A percentile compares a stretch with the other conserved stretches of the same genome.
Evolutionary conservation across 257 asterid species (phyloP).

Genomic region (Mentha longifolia): DNA sequence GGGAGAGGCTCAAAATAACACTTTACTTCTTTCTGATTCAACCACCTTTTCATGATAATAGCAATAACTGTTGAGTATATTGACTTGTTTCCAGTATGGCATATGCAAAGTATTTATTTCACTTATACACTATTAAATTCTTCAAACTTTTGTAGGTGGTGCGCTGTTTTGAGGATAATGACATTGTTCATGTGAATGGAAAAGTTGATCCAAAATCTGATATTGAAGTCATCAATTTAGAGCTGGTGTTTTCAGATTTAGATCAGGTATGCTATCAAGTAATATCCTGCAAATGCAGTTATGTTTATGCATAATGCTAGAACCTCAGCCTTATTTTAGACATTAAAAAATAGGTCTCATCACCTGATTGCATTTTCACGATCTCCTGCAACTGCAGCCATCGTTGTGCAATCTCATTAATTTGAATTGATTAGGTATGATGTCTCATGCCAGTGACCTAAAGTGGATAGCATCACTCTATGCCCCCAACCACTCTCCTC

Average conservation of each 20-base stretch:
- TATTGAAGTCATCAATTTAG: constrained; percentile 87
- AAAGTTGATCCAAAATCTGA: constrained; percentile 94
- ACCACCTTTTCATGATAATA: constrained; percentile 21
- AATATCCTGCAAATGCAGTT: constrained; percentile 22
- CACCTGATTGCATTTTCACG: neutral
- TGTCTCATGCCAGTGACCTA: constrained; percentile 1
- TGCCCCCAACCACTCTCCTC: neutral
- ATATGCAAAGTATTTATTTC: constrained; percentile 1
- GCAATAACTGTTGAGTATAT: constrained; percentile 8
- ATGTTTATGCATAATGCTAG: constrained; percentile 13
- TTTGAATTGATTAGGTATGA: neutral
- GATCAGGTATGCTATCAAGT: constrained; percentile 75
- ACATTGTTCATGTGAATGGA: constrained; percentile 92
- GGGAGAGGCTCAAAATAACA: neutral
- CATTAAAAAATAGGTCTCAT: neutral
- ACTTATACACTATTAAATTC: constrained; percentile 15
- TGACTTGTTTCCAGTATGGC: constrained; percentile 10
- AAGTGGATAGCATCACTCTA: neutral
- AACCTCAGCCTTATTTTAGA: neutral
- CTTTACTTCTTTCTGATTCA: constrained; percentile 18
- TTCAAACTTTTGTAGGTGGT: constrained; percentile 65
- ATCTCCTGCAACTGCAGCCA: constrained; percentile 23
- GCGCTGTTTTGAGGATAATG: constrained; percentile 97
- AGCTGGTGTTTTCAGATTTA: constrained; percentile 90
- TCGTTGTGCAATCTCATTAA: constrained; percentile 18